A percentile compares a stretch with the other conserved stretches of the same genome.
Conservation (phyloP, 352 stramenopile genomes). For the Globisporangium recalcitrans region DNA sequence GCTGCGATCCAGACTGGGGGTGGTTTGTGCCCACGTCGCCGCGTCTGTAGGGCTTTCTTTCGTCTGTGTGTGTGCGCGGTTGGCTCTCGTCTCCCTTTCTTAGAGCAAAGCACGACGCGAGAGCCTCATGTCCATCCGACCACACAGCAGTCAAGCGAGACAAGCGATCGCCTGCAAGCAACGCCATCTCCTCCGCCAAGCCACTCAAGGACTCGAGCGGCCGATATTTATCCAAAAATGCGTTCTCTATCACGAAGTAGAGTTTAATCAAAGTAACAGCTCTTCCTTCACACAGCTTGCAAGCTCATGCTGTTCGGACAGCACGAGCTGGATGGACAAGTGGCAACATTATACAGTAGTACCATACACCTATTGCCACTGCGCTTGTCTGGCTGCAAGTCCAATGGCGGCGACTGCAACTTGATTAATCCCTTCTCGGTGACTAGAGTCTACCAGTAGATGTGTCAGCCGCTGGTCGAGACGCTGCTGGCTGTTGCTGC, state of each 20-base stretch:
- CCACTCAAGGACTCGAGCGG: not conserved
- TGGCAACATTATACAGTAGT: no score
- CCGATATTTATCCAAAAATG: not conserved
- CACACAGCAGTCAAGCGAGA: no score
- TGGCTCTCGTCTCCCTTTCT: slow-evolving; percentile 4
- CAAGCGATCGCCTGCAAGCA: not conserved
- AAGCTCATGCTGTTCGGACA: not conserved
- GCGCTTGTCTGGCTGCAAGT: no score
- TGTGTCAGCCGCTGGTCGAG: no score
- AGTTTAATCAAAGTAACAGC: slow-evolving; percentile 1
- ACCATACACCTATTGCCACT: no score
- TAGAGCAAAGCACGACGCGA: slow-evolving; percentile 7
- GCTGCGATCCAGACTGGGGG: slow-evolving; percentile 56
- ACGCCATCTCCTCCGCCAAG: not conserved
- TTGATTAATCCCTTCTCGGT: no score
- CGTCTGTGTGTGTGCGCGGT: not conserved
- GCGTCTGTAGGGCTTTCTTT: slow-evolving; percentile 4
- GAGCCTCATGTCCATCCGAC: not conserved
- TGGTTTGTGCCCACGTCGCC: slow-evolving; percentile 55
- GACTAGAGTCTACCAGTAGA: no score
- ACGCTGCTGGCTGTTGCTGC: no score
- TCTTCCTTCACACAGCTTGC: not conserved
- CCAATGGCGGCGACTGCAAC: no score
- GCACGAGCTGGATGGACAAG: no score
- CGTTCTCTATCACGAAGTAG: not conserved